A percentile compares a stretch with the other conserved stretches of the same genome.
phyloP scores from a whole-genome alignment of 208 protist species.

The Porcisia hertigi region DNA sequence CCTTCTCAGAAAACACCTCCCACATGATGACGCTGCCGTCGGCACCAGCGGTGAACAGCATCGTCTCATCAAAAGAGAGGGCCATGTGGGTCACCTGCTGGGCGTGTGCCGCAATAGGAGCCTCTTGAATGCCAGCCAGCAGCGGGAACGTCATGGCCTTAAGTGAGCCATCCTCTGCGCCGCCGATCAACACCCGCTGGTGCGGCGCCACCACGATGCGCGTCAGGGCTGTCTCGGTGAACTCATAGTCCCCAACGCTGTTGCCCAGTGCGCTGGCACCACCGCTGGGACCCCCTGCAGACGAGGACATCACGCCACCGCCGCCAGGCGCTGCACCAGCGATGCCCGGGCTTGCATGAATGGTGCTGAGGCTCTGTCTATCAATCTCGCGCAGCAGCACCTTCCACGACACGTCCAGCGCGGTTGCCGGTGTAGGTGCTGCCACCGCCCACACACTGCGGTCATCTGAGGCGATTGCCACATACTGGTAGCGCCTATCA shows the following conservation, averaged over 20 bases:
- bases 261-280: conserved; percentile 16
- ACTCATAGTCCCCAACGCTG: conserved; percentile 73
- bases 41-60: conserved; percentile 87
- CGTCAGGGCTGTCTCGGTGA: conserved; percentile 68
- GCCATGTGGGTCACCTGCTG: conserved; percentile 73
- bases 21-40: conserved; percentile 93
- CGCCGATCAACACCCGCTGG: conserved; percentile 91
- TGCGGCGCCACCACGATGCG: conserved; percentile 80
- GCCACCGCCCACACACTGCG: conserved; percentile 89
- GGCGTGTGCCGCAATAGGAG: conserved; percentile 72
- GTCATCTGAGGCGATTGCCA: conserved; percentile 81
- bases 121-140: conserved; percentile 72
- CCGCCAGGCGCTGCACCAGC: neutral
- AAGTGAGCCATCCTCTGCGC: conserved; percentile 89
- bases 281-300: neutral
- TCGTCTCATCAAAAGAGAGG: conserved; percentile 91
- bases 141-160: conserved; percentile 92
- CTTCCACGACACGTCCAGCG: conserved; percentile 77
- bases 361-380: conserved; percentile 50
- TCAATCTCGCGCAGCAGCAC: conserved; percentile 91
- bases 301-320: neutral
- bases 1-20: conserved; percentile 83
- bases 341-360: conserved; percentile 2
- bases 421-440: conserved; percentile 65
- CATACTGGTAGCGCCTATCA: conserved; percentile 93